Base-by-base conservation (phyloP, 495 filamentous ascomycete species). In the Staphylotrichum tortipilum region DNA sequence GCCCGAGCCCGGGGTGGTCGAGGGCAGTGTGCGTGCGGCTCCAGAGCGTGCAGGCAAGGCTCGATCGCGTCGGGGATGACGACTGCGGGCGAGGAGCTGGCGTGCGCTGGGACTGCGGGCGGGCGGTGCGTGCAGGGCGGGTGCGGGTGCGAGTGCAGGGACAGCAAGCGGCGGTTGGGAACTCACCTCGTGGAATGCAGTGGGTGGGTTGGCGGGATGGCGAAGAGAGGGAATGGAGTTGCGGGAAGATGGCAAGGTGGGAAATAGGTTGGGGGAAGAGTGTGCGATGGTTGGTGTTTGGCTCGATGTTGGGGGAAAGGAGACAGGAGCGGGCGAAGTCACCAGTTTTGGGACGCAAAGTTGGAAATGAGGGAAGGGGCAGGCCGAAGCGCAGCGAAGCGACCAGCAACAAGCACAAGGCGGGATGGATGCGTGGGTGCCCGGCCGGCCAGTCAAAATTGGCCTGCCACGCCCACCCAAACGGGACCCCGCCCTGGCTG, bases 341-440 rank as follows among this genome's bases (percentile, higher is more conserved):
- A 53, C 47, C 47, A 50, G 59, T 64, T 65, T 63, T 62, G 57
- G n/a, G 63, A 51, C 56, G 64, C 55, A 58, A 58, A 66, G 64
- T 64, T 64, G 64, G 61, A 66, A 66, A 65, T 65, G 64, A 62
- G 62, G 61, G 57, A 64, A 59, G 59, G 59, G 63, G 61, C 63
- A 64, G 59, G 59, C 55, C 43, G 54, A 57, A 59, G 60, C 58
- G 56, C 60, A 57, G 48, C 53, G 50, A 51, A 51, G 46, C 53
- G 56, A 60, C 58, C n/a, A n/a, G n/a, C n/a, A n/a, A n/a, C n/a
- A n/a, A 59, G 59, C 61, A 59, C 61, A 59, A 57, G 61, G 61
- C 61, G 61, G 61, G 61, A 64, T 64, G 61, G 52, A 52, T 53
- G 56, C 50, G 54, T 44, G 34, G 49, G 28, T n/a, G n/a, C n/a